Percentiles rank a stretch among this genome's conserved stretches.
Evolutionary conservation across 2,329 filamentous ascomycete genomes (phyloP).

Genomic region (Venturia carpophila): DNA sequence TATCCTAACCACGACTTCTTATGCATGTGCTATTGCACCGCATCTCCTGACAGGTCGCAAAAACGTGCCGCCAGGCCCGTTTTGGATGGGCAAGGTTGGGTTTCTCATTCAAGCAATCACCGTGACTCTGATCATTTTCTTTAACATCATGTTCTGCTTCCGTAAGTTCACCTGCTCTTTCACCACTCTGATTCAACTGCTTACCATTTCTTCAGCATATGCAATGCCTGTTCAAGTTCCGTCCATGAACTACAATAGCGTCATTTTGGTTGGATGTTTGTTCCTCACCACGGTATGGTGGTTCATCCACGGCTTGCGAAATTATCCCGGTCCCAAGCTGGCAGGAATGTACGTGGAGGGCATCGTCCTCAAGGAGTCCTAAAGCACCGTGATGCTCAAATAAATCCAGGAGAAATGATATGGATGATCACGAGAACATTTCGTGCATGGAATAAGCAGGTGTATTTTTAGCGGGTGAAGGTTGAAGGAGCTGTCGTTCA

Average conservation of each 20-base stretch:
- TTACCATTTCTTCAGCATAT: constrained; percentile 32
- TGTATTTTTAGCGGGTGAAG: constrained; percentile 3
- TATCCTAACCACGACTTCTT: constrained; percentile 49
- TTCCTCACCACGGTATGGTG: constrained; percentile 44
- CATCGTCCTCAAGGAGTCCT: constrained; percentile 6
- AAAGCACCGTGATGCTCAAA: neutral
- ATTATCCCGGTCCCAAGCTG: constrained; percentile 47
- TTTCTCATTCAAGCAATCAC: constrained; percentile 43
- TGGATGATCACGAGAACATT: neutral
- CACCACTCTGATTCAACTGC: neutral
- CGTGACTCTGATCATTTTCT: constrained; percentile 47
- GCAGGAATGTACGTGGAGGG: constrained; percentile 35
- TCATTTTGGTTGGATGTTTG: constrained; percentile 46
- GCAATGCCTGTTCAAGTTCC: constrained; percentile 35
- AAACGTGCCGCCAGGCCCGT: constrained; percentile 46
- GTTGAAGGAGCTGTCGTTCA: constrained; percentile 5
- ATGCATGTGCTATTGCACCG: constrained; percentile 42
- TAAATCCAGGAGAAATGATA: neutral
- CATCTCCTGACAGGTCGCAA: constrained; percentile 45
- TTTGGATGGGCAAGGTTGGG: constrained; percentile 47
- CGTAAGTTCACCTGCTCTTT: constrained; percentile 33
- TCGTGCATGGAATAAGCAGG: neutral
- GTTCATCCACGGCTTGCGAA: constrained; percentile 39
- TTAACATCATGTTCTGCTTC: constrained; percentile 55
- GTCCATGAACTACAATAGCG: constrained; percentile 48